Evolutionary conservation across 768 basidiomycete genomes (phyloP).

Genomic region (Suillus tomentosus): DNA sequence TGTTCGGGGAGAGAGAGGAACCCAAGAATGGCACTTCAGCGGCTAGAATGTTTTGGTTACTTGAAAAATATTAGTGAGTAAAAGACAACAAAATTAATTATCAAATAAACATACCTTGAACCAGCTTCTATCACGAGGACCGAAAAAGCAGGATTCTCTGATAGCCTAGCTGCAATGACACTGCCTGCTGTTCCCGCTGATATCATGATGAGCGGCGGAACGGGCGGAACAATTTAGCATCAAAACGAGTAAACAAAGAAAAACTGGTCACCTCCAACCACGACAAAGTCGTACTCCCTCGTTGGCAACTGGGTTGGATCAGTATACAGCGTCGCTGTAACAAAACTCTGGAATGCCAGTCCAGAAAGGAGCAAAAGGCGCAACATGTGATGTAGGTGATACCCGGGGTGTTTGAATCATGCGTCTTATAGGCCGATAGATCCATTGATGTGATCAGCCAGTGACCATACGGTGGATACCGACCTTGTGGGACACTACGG

Average conservation of each 20-base stretch:
- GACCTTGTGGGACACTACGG: no score
- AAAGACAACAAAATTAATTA: not conserved
- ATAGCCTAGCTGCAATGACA: not conserved
- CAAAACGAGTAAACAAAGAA: not conserved
- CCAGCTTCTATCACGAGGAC: not conserved
- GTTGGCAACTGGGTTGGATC: not conserved
- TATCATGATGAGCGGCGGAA: not conserved
- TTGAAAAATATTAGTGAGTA: not conserved
- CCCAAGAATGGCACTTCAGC: not conserved
- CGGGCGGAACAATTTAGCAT: not conserved
- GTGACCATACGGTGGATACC: no score
- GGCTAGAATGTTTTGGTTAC: not conserved
- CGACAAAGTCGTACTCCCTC: not conserved
- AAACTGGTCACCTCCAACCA: not conserved
- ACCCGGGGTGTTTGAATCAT: not conserved
- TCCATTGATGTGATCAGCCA: not conserved
- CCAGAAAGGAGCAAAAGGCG: not conserved
- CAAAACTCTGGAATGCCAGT: not conserved
- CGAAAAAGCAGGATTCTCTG: not conserved
- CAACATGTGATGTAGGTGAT: not conserved
- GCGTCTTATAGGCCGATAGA: not conserved
- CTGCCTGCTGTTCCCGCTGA: not conserved
- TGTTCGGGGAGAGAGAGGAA: not conserved
- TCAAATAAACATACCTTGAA: not conserved
- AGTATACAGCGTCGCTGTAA: not conserved